Evolutionary conservation across 1,139 yeast genomes (phyloP).

Genomic region (Blastobotrys capitulatus): DNA sequence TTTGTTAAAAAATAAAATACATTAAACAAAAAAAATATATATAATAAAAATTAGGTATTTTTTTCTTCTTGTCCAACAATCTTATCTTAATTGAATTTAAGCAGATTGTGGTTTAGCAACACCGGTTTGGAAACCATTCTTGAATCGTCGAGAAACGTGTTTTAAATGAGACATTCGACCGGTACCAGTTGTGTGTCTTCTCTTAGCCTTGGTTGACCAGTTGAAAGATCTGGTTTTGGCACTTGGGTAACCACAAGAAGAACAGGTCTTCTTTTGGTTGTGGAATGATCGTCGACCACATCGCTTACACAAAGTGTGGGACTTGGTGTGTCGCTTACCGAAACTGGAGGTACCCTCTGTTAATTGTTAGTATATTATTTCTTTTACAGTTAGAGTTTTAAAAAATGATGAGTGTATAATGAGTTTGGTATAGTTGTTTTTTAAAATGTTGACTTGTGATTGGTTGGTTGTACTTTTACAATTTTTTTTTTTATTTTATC

Average conservation of each 20-base stretch:
- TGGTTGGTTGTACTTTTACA: too few relatives aligned
- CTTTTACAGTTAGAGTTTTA: background rate
- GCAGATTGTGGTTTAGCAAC: conserved; percentile 51
- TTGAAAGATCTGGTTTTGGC: conserved; percentile 71
- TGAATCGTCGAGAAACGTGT: conserved; percentile 95
- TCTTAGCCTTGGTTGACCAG: conserved; percentile 99
- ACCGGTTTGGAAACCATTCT: conserved; percentile 97
- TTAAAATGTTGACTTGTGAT: too few relatives aligned
- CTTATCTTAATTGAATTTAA: conserved; percentile 13
- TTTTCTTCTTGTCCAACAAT: background rate
- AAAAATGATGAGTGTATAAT: too few relatives aligned
- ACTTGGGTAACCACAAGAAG: conserved; percentile 99
- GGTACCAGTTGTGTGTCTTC: conserved; percentile 99
- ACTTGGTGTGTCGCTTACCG: conserved; percentile 99
- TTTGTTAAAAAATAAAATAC: background rate
- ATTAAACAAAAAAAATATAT: background rate
- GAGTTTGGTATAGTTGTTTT: too few relatives aligned
- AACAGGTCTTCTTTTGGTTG: conserved; percentile 97
- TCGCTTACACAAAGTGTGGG: conserved; percentile 99
- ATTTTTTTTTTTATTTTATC: too few relatives aligned
- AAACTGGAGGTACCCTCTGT: conserved; percentile 99
- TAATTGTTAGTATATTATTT: background rate
- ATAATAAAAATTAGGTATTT: background rate
- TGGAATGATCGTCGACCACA: conserved; percentile 99
- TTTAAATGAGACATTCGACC: conserved; percentile 99